Evolutionary conservation across 2,329 filamentous ascomycete species (phyloP), one percentile per base, ranked within the genome.

Genomic region (Cladorrhinum sp.): DNA sequence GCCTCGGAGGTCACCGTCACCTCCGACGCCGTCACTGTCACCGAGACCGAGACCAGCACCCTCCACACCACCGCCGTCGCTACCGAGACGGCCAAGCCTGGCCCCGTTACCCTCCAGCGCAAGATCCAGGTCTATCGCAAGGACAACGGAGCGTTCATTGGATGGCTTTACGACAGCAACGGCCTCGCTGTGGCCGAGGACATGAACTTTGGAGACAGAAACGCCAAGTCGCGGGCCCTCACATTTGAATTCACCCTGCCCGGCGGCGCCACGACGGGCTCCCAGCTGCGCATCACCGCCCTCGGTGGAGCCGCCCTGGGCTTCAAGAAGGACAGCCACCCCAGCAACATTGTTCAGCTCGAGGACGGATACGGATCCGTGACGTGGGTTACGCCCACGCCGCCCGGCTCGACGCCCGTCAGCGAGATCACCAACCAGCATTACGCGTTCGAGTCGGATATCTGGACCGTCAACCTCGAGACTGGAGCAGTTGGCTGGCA

Each of bases 61-160:
- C 1, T 54, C 39, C 50, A 60, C 39, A 20, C 42, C 26, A 58
- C 51, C 28, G 58, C 55, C 61, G 50, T 60, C 18, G 55, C 52
- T 36, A 63, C 61, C 36, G 50, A 18, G 18, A 63, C 61, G 2
- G 55, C 54, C 26, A 20, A 33, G 10, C 51, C 26, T 20, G 33
- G 55, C 50, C 28, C 26, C n/a, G 33, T 57, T 39, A 7, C 33
- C 26, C n/a, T 23, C 21, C 33, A 51, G 23, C 51, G 50, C 61
- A 58, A 55, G 42, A 60, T 63, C 18, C 53, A 63, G 48, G 39
- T 55, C 30, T 42, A 61, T 28, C 58, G 61, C 20, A 61, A 58
- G 36, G 26, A 51, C 46, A 60, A 58, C 12, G n/a, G 33, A 14
- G 42, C 39, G 1, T 23, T 49, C 7, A 49, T 55, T 2, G 61